Base-by-base conservation (phyloP, 2,329 filamentous ascomycete genomes). In the Microsporum canis region DNA sequence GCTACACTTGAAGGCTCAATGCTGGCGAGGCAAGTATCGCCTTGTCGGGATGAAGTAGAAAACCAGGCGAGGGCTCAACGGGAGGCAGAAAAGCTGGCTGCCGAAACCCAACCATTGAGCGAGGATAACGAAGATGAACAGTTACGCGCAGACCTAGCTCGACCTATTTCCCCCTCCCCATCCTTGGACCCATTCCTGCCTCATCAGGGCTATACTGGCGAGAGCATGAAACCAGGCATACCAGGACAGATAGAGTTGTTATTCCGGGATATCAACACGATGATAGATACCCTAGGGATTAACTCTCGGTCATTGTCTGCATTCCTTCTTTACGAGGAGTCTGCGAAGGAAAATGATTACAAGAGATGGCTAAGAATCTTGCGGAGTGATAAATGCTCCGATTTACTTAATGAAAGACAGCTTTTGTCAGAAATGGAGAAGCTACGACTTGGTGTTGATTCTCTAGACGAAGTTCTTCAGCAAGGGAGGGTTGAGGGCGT, bases 211-310 rank as follows among this genome's bases (percentile, higher is more conserved):
- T 78, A 77, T 60, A 71, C 71, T 34, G 75, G 74, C 5, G 70
- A 75, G 57, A 75, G 74, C 5, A 70, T 70, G 53, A 78, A 78
- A 63, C 76, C 75, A 45, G 78, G 77, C 34, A 73, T 80, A 61
- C 75, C 77, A 0, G 77, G 77, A 5, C 77, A 79, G 65, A 77
- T 80, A 53, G 78, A 80, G 66, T 71, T 74, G 58, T 67, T 80
- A 2, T 80, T 79, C 63, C 75, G 77, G 10, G 78, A 80, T 62
- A 78, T 79, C 64, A 80, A 79, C 72, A 88, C 88, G 10, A 99
- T 97, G 94, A 86, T 99, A 49, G 90, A 96, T 68, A 92, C 89
- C 0, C 77, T 97, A 45, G 92, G 92, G 7, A 81, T 96, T 57
- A 97, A 97, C 70, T 84, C 88, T 4, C 82, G 92, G 14, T 84